A percentile compares a stretch with the other conserved stretches of the same genome.
Conservation (phyloP, 257 asterid species). For the Penstemon davidsonii region DNA sequence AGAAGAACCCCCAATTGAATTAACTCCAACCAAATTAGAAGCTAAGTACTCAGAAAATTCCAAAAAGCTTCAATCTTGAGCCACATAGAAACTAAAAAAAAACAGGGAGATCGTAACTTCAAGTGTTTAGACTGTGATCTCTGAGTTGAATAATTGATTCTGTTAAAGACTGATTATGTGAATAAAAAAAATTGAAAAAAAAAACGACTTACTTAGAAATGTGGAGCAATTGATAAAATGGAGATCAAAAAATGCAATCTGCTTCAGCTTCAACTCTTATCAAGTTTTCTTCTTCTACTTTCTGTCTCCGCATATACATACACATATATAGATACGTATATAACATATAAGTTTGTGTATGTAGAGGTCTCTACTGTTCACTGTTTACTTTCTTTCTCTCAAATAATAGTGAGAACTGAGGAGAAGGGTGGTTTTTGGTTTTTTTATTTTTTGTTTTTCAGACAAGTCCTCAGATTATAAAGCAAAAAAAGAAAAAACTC, state of each 20-base stretch:
- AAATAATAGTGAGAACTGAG: slow-evolving; percentile 11
- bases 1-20: slow-evolving; percentile 26
- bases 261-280: slow-evolving; percentile 36
- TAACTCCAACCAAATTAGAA: slow-evolving; percentile 36
- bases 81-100: slow-evolving; percentile 2
- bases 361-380: slow-evolving; percentile 25
- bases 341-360: slow-evolving; percentile 11
- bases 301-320: not conserved
- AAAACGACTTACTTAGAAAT: slow-evolving; percentile 34
- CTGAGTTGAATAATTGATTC: slow-evolving; percentile 30
- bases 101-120: slow-evolving; percentile 32
- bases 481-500: slow-evolving; percentile 5
- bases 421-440: too few species aligned
- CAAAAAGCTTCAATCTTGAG: slow-evolving; percentile 18
- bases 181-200: slow-evolving; percentile 22
- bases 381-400: slow-evolving; percentile 15
- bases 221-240: slow-evolving; percentile 33
- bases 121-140: slow-evolving; percentile 40
- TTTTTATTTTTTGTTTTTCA: slow-evolving; percentile 12
- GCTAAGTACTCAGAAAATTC: slow-evolving; percentile 19
- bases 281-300: slow-evolving; percentile 33
- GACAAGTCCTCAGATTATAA: not conserved
- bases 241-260: slow-evolving; percentile 50
- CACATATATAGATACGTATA: not conserved
- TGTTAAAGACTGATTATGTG: not conserved